A percentile compares a stretch with the other conserved stretches of the same genome.
Conservation (phyloP, 78 protist species). For the Trichosphaerium sp. region DNA sequence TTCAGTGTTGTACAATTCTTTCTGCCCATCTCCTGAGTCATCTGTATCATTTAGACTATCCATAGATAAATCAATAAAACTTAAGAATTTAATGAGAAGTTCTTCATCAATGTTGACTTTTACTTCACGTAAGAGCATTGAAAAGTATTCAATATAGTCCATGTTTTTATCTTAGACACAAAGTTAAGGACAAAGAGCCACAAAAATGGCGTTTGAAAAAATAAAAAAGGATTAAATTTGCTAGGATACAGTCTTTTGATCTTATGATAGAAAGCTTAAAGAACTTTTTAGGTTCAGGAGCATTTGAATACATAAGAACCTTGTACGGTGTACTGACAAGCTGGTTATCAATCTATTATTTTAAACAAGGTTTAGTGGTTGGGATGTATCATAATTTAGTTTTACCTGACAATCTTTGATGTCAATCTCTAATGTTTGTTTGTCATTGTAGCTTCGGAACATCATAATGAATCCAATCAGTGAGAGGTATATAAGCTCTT, state of each 20-base stretch:
- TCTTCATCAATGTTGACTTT: constrained; percentile 38
- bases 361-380: too few species aligned
- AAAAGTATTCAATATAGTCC: constrained; percentile 42
- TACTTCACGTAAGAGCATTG: constrained; percentile 37
- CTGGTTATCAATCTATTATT: constrained; percentile 52
- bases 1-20: not conserved
- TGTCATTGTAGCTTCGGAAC: too few species aligned
- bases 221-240: too few species aligned
- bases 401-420: too few species aligned
- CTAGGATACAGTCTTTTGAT: constrained; percentile 11
- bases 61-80: constrained; percentile 7
- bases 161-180: constrained; percentile 4
- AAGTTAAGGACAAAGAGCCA: too few species aligned
- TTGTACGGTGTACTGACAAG: constrained; percentile 37
- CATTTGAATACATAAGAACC: not conserved
- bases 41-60: not conserved
- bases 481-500: too few species aligned
- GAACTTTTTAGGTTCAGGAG: not conserved
- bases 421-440: too few species aligned
- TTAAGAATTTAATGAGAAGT: constrained; percentile 21
- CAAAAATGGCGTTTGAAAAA: too few species aligned
- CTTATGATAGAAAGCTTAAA: constrained; percentile 22
- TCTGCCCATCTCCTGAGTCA: not conserved
- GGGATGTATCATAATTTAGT: too few species aligned
- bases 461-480: too few species aligned